These are phyloP conservation scores for Venturia pyrina DNA, from an alignment of 2,329 filamentous ascomycete species.

Conservation along the genomic window DNA sequence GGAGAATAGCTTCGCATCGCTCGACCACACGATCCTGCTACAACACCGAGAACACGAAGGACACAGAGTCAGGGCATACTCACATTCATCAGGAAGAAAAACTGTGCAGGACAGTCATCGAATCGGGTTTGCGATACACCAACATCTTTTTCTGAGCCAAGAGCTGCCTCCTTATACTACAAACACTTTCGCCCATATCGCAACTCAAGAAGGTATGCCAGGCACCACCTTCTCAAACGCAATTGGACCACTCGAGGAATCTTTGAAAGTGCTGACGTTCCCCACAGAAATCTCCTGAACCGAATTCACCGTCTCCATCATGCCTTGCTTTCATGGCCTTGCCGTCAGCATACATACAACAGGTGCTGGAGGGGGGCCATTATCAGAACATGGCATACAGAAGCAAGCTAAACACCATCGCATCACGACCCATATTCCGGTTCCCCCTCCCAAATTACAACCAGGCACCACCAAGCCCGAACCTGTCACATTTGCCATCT, in stretches of 20 bases:
- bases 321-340: conserved; percentile 99
- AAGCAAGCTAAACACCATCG: conserved; percentile 83
- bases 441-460: conserved; percentile 74
- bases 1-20: not conserved
- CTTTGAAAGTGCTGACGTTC: not conserved
- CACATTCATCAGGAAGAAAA: not conserved
- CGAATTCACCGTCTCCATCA: conserved; percentile 21
- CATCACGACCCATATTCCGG: conserved; percentile 95
- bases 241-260: not conserved
- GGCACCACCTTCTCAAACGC: not conserved
- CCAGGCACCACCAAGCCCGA: conserved; percentile 58
- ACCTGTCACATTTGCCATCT: conserved; percentile 94
- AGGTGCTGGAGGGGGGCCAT: conserved; percentile 60
- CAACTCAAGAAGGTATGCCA: not conserved
- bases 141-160: not conserved
- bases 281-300: not conserved
- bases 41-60: not conserved
- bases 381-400: conserved; percentile 89
- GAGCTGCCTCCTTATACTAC: not conserved
- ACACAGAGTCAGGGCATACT: not conserved
- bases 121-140: not conserved
- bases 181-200: not conserved
- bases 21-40: not conserved
- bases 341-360: conserved; percentile 91
- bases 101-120: not conserved